phyloP scores from a whole-genome alignment of 192 early-diverging fungal genomes.

The Coemansia sp. region DNA sequence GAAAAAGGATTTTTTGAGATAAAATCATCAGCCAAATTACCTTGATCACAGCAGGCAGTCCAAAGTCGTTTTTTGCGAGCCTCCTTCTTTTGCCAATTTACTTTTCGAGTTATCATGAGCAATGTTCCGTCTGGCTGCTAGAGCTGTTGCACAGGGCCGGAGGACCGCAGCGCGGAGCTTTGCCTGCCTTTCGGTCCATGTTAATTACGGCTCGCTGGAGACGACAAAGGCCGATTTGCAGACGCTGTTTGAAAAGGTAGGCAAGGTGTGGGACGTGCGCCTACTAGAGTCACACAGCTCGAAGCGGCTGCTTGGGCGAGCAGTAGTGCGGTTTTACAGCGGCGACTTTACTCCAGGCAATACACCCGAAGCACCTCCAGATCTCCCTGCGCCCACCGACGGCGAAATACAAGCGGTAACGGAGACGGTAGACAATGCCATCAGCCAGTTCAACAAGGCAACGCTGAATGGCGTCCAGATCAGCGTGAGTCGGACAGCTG shows the following conservation, averaged over 20 bases:
- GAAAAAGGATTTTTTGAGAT: no score
- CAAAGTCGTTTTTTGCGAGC: no score
- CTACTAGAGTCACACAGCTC: slow-evolving; percentile 20
- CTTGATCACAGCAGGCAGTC: no score
- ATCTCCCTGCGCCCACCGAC: slow-evolving; percentile 26
- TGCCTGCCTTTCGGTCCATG: slow-evolving; percentile 38
- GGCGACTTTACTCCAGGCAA: slow-evolving; percentile 23
- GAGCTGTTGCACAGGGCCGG: not conserved
- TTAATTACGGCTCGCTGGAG: slow-evolving; percentile 20
- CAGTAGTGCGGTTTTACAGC: slow-evolving; percentile 36
- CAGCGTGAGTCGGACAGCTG: slow-evolving; percentile 8
- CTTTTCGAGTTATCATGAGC: not conserved
- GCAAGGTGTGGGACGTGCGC: slow-evolving; percentile 46
- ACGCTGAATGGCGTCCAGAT: slow-evolving; percentile 26
- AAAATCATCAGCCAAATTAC: no score
- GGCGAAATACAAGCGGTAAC: slow-evolving; percentile 17
- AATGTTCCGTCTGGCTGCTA: slow-evolving; percentile 5
- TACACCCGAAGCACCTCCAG: slow-evolving; percentile 19
- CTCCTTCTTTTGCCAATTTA: no score
- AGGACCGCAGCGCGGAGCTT: slow-evolving; percentile 8
- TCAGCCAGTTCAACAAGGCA: slow-evolving; percentile 17
- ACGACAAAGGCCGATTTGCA: slow-evolving; percentile 27
- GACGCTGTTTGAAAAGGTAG: slow-evolving; percentile 24
- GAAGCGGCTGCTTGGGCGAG: slow-evolving; percentile 15
- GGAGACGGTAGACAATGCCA: slow-evolving; percentile 6